These are phyloP conservation scores for Ophiostoma tasmaniense DNA, from an alignment of 2,329 filamentous ascomycete genomes.

Conservation along the genomic window DNA sequence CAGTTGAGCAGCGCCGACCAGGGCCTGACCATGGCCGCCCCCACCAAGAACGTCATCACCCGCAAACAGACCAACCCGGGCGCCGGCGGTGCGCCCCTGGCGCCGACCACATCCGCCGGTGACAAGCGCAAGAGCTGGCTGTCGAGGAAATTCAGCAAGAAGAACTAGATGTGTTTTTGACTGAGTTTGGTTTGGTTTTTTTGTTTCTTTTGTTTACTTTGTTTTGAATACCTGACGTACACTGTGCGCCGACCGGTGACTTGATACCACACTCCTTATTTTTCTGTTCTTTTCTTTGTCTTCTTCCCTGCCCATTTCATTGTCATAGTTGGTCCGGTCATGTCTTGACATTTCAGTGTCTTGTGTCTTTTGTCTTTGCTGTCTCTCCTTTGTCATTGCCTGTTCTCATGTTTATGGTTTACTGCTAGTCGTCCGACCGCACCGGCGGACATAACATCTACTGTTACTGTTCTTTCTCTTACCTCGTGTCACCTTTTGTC, in stretches of 20 bases:
- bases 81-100: constrained; percentile 23
- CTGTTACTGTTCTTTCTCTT: constrained; percentile 3
- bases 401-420: neutral
- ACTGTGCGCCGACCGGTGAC: constrained; percentile 9
- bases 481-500: neutral
- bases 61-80: constrained; percentile 29
- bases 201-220: neutral
- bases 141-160: constrained; percentile 68
- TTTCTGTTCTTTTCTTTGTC: neutral
- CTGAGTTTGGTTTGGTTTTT: constrained; percentile 4
- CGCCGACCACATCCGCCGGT: neutral
- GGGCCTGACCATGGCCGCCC: neutral
- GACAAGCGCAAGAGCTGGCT: constrained; percentile 92
- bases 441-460: neutral
- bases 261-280: constrained; percentile 1
- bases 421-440: neutral
- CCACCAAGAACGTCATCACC: constrained; percentile 11
- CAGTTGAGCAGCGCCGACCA: neutral
- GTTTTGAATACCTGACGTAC: constrained; percentile 5
- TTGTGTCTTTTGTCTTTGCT: neutral
- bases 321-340: constrained; percentile 2
- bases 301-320: neutral
- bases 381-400: neutral
- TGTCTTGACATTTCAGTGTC: neutral
- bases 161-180: constrained; percentile 20